Percentiles rank a stretch among this genome's conserved stretches.
These are phyloP conservation scores for Athelia sp. DNA, from an alignment of 1,284 basidiomycete genomes.

Conservation along the genomic window DNA sequence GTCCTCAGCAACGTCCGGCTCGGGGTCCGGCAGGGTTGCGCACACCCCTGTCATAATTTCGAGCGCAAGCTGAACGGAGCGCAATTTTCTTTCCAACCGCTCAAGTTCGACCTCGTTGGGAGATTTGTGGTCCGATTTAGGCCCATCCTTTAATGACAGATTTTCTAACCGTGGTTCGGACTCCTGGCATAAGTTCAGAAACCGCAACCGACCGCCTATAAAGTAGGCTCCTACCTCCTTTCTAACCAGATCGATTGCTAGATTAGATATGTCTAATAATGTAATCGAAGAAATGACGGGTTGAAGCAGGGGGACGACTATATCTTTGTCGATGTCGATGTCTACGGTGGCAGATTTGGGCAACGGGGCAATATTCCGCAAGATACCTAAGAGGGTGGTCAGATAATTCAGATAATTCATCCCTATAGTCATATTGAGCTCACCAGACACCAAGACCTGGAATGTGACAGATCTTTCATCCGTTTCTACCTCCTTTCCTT, in stretches of 20 bases:
- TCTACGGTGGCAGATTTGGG: slow-evolving; percentile 58
- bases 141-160: slow-evolving; percentile 53
- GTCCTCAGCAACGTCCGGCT: slow-evolving; percentile 27
- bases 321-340: slow-evolving; percentile 66
- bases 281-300: slow-evolving; percentile 64
- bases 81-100: slow-evolving; percentile 66
- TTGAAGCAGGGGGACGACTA: slow-evolving; percentile 70
- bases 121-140: slow-evolving; percentile 71
- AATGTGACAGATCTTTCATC: slow-evolving; percentile 53
- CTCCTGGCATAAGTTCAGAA: slow-evolving; percentile 23
- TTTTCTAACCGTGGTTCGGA: slow-evolving; percentile 51
- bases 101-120: slow-evolving; percentile 66
- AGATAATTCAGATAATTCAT: slow-evolving; percentile 5
- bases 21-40: slow-evolving; percentile 79
- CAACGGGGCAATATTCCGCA: slow-evolving; percentile 72
- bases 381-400: slow-evolving; percentile 46
- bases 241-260: slow-evolving; percentile 50
- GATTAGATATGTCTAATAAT: slow-evolving; percentile 45
- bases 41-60: slow-evolving; percentile 87
- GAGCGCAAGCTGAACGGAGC: slow-evolving; percentile 73
- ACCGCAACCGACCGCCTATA: neutral
- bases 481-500: slow-evolving; percentile 32
- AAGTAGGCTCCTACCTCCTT: slow-evolving; percentile 38
- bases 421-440: slow-evolving; percentile 8
- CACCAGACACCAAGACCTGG: slow-evolving; percentile 70